Conservation (phyloP, 1,284 basidiomycete species). For the Somion occarium region DNA sequence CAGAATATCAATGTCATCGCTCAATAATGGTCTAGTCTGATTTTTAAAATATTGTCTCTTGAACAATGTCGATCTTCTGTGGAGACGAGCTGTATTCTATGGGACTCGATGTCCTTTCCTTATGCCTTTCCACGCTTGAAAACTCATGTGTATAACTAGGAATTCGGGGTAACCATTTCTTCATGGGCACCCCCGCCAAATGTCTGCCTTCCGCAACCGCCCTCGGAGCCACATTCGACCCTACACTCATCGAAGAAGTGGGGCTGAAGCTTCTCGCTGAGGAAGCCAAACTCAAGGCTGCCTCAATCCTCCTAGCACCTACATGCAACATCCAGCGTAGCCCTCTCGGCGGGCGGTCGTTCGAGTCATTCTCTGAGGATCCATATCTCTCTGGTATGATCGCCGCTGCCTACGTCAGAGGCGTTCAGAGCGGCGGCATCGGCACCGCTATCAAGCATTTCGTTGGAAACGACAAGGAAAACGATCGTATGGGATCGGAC, state of each 20-base stretch:
- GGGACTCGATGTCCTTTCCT: not conserved
- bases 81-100: too few species aligned
- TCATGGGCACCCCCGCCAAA: conserved; percentile 50
- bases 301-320: conserved; percentile 68
- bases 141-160: conserved; percentile 16
- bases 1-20: too few species aligned
- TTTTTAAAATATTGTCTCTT: too few species aligned
- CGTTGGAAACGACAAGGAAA: conserved; percentile 70
- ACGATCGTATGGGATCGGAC: conserved; percentile 62
- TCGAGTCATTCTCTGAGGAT: conserved; percentile 81
- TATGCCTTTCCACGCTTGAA: not conserved
- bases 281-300: conserved; percentile 68
- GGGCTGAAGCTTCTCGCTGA: conserved; percentile 63
- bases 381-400: conserved; percentile 66
- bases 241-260: conserved; percentile 56
- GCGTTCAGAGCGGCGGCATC: conserved; percentile 68
- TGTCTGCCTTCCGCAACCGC: conserved; percentile 65
- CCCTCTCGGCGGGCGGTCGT: conserved; percentile 72
- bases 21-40: too few species aligned
- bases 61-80: too few species aligned
- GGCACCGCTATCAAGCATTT: conserved; percentile 74
- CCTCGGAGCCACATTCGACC: conserved; percentile 72
- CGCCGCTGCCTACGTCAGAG: conserved; percentile 69
- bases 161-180: conserved; percentile 33
- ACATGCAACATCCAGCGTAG: conserved; percentile 79